Evolutionary conservation across 202 grass and related monocot genomes (phyloP).

Genomic region (Carex arenaria): DNA sequence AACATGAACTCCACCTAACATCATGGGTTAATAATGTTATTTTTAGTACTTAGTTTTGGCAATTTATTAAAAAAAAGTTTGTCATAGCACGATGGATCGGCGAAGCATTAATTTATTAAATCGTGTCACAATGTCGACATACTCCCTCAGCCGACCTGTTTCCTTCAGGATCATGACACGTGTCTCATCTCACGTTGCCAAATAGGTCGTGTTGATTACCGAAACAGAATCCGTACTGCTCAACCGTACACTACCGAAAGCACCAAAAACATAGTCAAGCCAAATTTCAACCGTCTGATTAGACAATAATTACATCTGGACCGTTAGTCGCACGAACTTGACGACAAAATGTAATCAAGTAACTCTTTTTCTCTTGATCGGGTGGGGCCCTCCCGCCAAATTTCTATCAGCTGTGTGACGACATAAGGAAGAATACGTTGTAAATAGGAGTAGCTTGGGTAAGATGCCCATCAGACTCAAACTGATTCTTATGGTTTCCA

Average conservation of each 20-base stretch:
- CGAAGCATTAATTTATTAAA: not conserved
- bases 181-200: not conserved
- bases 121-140: conserved; percentile 18
- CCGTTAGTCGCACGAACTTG: not conserved
- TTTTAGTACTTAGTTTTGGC: no score
- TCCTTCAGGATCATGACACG: not conserved
- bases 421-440: not conserved
- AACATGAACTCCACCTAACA: no score
- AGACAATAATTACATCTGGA: not conserved
- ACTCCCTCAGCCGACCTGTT: not conserved
- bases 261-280: not conserved
- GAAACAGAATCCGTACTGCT: not conserved
- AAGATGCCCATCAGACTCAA: no score
- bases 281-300: not conserved
- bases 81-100: not conserved
- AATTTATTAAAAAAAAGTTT: not conserved
- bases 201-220: not conserved
- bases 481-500: no score
- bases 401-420: not conserved
- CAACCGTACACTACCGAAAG: not conserved
- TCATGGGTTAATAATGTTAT: no score
- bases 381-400: conserved; percentile 1
- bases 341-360: not conserved
- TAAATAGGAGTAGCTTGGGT: no score
- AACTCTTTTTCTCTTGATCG: not conserved